These are phyloP conservation scores for Cyberlindnera meyerae DNA, from an alignment of 805 yeast species.

Conservation along the genomic window DNA sequence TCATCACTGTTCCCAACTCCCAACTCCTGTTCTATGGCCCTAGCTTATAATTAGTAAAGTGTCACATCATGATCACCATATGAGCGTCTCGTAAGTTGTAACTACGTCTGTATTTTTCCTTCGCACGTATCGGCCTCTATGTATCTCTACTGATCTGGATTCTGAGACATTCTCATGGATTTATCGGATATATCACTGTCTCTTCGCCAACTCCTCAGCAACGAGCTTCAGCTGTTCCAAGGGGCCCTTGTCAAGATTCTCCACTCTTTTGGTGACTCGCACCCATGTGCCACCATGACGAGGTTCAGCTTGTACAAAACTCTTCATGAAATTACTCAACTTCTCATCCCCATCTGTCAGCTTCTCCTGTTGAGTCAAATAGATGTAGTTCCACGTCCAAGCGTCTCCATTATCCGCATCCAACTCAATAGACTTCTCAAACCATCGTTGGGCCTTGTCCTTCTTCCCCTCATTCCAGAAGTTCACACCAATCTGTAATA, in stretches of 20 bases:
- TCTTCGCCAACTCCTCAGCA: constrained; percentile 7
- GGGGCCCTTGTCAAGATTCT: constrained; percentile 38
- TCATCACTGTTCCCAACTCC: no score
- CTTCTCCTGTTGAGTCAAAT: constrained; percentile 30
- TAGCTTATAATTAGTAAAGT: no score
- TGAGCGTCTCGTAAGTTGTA: no score
- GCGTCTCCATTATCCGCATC: constrained; percentile 65
- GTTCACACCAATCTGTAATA: constrained; percentile 59
- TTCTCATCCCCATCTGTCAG: constrained; percentile 30
- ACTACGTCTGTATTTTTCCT: no score
- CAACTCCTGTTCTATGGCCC: no score
- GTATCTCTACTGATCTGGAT: no score
- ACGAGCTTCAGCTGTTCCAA: constrained; percentile 34
- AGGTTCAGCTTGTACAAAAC: constrained; percentile 46
- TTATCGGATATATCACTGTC: no score
- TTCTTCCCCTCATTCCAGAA: constrained; percentile 64
- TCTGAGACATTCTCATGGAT: no score
- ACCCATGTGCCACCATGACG: constrained; percentile 63
- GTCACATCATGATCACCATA: no score
- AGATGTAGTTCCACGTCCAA: constrained; percentile 63
- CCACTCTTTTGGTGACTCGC: constrained; percentile 40
- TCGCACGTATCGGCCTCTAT: no score
- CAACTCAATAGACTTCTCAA: constrained; percentile 58
- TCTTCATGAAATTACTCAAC: constrained; percentile 29
- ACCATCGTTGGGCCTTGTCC: constrained; percentile 65